Base-by-base conservation (phyloP, 768 basidiomycete species). In the Phlegmacium glaucopus region DNA sequence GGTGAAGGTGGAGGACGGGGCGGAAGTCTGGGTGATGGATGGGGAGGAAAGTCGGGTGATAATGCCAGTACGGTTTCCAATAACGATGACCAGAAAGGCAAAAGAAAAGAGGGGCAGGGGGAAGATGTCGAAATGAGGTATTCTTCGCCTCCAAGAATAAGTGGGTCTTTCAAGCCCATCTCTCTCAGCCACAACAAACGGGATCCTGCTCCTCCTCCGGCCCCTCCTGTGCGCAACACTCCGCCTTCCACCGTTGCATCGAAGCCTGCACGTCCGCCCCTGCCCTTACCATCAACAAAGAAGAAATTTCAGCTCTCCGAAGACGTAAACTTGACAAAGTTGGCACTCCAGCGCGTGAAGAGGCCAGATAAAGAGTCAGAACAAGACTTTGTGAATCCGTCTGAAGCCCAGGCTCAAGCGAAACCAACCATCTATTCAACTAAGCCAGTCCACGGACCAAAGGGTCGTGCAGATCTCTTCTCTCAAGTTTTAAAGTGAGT, bases 401-500 rank as follows among this genome's bases (percentile, higher is more conserved):
- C 22, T 22, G 22, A 22, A 22, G 5, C 22, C 22, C 32, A n/a
- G 10, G 32, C 32, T n/a, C 32, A 34, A 34, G 10, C n/a, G 4
- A n/a, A 34, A 36, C 7, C 12, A 16, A 13, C 17, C 15, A 6
- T 11, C 30, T 11, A 4, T 39, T 5, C 35, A 15, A n/a, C 16
- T 17, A 16, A 48, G 45, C 34, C 34, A 36, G 7, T 52, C 34
- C 32, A 36, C 26, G 53, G 55, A 4, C 25, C 40, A 38, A 54
- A 47, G 37, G 58, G 42, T 15, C 58, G 60, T n/a, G 36, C 41
- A 30, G 47, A 49, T 15, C 44, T 61, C 25, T 59, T 57, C 32
- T 39, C 41, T 36, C 61, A 42, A 12, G 52, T 49, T 13, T 54
- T 67, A 17, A 55, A 18, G 62, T 62, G 50, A 50, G 58, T 56